Base-by-base conservation (phyloP, 2,329 filamentous ascomycete genomes). In the Apiospora rasikravindrae region DNA sequence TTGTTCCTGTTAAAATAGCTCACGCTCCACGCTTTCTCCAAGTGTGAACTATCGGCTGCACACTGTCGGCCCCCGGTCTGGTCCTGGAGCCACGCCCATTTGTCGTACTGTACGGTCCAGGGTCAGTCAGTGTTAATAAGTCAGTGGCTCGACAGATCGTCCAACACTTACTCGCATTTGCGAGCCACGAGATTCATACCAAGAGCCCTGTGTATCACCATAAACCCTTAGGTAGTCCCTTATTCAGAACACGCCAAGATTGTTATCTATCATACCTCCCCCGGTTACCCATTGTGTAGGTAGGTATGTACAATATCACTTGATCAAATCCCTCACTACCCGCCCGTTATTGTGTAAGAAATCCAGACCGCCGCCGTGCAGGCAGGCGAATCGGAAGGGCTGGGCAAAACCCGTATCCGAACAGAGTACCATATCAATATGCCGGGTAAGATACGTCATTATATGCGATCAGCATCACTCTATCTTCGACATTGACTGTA, bases 121-220 rank as follows among this genome's bases (percentile, higher is more conserved):
- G n/a, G n/a, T 40, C 61, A 37, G n/a, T n/a, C n/a, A n/a, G 37
- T 40, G 42, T 45, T 19, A 33, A 49, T 45, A 45, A 49, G 45
- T 49, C 67, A 45, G 67, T 68, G 67, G 67, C 33, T 68, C 42
- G 42, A 68, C 11, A 45, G 42, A 45, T 49, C 29, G 67, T 24
- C 67, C 33, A 45, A 2, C 40, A 45, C 67, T 47, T 68, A 68
- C 67, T 68, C 67, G 67, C 67, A 68, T 45, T 68, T 45, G 67
- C 67, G 47, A 45, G 42, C 45, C 67, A 68, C 26, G 57, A 64
- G 57, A 40, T 64, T 64, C 57, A 37, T 64, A 37, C 57, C 33
- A 64, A 64, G 57, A 40, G 57, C 29, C 57, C 29, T 64, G 33
- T 64, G 57, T 64, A 40, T 64, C 57, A 64, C 57, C 57, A 64